These are phyloP conservation scores for Oxalis stricta DNA, from an alignment of 441 rosid genomes.

Conservation along the genomic window DNA sequence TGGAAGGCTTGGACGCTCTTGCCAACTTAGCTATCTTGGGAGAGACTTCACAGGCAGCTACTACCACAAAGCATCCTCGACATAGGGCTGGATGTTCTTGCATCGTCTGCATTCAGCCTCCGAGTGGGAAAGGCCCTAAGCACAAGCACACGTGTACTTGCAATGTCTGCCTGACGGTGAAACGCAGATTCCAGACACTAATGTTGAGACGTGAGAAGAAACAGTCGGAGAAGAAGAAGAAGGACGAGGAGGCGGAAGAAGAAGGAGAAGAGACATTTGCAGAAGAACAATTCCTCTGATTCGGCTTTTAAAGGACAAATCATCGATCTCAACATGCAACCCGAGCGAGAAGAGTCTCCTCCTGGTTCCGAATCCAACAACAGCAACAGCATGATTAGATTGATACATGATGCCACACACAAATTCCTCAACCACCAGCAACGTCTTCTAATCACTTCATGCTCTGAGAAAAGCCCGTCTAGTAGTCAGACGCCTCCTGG, in stretches of 20 bases:
- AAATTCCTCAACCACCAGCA: conserved; percentile 24
- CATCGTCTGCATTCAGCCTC: conserved; percentile 64
- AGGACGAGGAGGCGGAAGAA: conserved; percentile 24
- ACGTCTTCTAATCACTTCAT: conserved; percentile 21
- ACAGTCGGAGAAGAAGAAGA: conserved; percentile 51
- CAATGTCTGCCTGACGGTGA: conserved; percentile 34
- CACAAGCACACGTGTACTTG: conserved; percentile 51
- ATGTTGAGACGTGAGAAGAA: conserved; percentile 55
- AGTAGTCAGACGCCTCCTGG: conserved; percentile 12
- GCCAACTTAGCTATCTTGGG: conserved; percentile 35
- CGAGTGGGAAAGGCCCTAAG: conserved; percentile 60
- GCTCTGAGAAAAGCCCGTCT: conserved; percentile 12
- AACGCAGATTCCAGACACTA: conserved; percentile 47
- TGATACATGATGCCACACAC: conserved; percentile 34
- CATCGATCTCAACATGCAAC: conserved; percentile 85
- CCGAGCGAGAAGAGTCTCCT: conserved; percentile 66
- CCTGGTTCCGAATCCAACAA: conserved; percentile 39
- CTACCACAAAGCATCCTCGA: conserved; percentile 63
- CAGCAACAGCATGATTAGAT: conserved; percentile 26
- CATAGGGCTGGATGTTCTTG: conserved; percentile 64
- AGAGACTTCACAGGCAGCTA: conserved; percentile 33
- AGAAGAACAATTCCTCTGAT: conserved; percentile 37
- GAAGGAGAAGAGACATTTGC: conserved; percentile 8
- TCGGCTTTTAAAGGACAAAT: conserved; percentile 65
- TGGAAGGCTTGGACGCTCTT: conserved; percentile 44